Percentiles rank a stretch among this genome's conserved stretches.
Evolutionary conservation across 257 asterid genomes (phyloP).

Genomic region (Fraxinus quadrangulata): DNA sequence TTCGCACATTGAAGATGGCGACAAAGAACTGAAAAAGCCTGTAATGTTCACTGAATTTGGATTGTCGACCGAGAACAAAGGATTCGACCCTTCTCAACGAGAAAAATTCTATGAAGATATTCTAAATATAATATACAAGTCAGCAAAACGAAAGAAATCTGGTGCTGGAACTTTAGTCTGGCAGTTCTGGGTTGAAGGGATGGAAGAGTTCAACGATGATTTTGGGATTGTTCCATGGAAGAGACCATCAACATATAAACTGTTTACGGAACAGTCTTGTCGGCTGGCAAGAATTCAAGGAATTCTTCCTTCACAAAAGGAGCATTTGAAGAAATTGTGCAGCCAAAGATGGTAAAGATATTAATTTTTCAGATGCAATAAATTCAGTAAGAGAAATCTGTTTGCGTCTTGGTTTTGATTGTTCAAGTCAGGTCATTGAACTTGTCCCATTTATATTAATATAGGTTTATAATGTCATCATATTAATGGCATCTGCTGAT

Average conservation of each 20-base stretch:
- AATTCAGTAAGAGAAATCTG: slow-evolving; percentile 5
- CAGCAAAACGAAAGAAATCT: slow-evolving; percentile 62
- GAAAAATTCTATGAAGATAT: slow-evolving; percentile 68
- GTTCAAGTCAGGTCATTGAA: background rate
- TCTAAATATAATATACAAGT: slow-evolving; percentile 69
- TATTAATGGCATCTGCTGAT: background rate
- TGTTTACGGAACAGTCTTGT: slow-evolving; percentile 83
- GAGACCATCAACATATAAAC: slow-evolving; percentile 56
- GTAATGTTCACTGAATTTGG: too few relatives aligned
- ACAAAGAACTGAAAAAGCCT: too few relatives aligned
- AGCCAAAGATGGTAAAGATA: slow-evolving; percentile 24
- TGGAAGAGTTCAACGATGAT: slow-evolving; percentile 84
- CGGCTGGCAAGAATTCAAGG: slow-evolving; percentile 83
- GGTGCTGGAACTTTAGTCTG: slow-evolving; percentile 37
- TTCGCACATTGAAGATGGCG: too few relatives aligned
- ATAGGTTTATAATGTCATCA: background rate
- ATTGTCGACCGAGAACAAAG: slow-evolving; percentile 62
- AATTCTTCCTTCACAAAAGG: slow-evolving; percentile 66
- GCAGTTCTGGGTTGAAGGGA: slow-evolving; percentile 89
- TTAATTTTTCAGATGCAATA: slow-evolving; percentile 10
- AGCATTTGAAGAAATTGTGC: slow-evolving; percentile 65
- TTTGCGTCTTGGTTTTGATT: background rate
- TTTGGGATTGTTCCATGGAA: slow-evolving; percentile 91
- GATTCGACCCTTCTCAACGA: slow-evolving; percentile 66
- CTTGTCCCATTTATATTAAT: background rate